Base-by-base conservation (phyloP, 2,329 filamentous ascomycete genomes). In the Fusarium citri region DNA sequence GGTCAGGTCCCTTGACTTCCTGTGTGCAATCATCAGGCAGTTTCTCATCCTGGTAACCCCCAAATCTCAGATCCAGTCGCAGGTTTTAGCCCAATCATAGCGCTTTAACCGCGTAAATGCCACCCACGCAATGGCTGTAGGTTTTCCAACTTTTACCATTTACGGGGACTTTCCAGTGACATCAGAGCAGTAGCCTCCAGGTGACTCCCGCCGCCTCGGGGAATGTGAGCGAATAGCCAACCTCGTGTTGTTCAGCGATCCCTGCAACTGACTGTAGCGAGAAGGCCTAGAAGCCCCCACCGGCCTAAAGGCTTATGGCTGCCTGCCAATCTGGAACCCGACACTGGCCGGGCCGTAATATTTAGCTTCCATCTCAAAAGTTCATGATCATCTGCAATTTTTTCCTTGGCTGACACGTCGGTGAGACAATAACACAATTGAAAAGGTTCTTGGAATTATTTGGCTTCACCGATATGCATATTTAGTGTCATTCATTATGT, bases 191-290 rank as follows among this genome's bases (percentile, higher is more conserved):
- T 57, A 55, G 53, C 45, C 51, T 53, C 63, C 61, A 67, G 58
- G 58, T 70, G 51, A 59, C 58, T 63, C 60, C 46, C 54, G 45
- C 30, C 30, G 48, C 47, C 22, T 59, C 34, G 31, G 53, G 51
- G 61, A 67, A 63, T 58, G 61, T 46, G 54, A 61, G 64, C 69
- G 65, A 73, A 72, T 73, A 41, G 50, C 28, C 49, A 37, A 58
- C 40, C 68, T 55, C 50, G 59, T 61, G 68, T 72, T 73, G 65
- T 59, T 67, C 71, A 73, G 59, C 65, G 51, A 70, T 55, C 66
- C 61, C 23, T 66, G 67, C 47, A 42, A 28, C 49, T 26, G 23
- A 53, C 34, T 20, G 31, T 41, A 51, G 18, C 22, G 18, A 20
- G 20, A 22, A 43, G 26, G 31, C 34, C 34, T n/a, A 37, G 34